Evolutionary conservation across 208 protist genomes (phyloP), one percentile per base, ranked within the genome.

Genomic region (Porcisia deanei): DNA sequence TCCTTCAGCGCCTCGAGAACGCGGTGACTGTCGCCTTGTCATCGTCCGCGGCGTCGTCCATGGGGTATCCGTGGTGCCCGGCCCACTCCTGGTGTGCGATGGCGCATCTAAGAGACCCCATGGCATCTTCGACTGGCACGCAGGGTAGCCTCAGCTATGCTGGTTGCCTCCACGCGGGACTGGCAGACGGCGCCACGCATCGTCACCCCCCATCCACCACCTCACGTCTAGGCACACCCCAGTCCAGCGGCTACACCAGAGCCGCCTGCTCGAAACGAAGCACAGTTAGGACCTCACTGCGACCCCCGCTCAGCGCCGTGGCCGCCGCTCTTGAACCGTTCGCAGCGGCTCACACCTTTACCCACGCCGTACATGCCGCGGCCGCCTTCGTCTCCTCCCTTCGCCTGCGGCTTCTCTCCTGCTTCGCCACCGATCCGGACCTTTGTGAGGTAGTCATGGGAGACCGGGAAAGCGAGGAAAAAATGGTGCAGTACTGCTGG

Each of bases 321-420:
- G 72, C 78, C 6, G 67, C 71, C 30, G 78, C 78, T 18, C 72
- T 82, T 7, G 72, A 77, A 43, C 78, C 78, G 20, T 67, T 71
- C 59, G 64, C 80, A 12, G 71, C 75, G 52, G 80, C 65, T 39
- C 70, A 79, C 71, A 77, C 75, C 65, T 80, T 84, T 55, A 63
- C 85, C 8, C 81, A 83, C 54, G 90, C 90, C 22, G 81, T 90
- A 73, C 80, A 85, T 73, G 78, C 83, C 30, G 68, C 87, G 12
- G 78, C 83, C 6, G 83, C 85, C 54, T 80, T 94, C 64, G 88
- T 91, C 25, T 92, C 83, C 66, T 94, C 90, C 7, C 77, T 94
- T 39, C 81, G 90, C 45, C 76, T 94, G 37, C 90, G 90, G 3
- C 72, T 93, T 30, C 75, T 93, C 47, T 91, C 89, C 16, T 86